These are phyloP conservation scores for Cyclocybe cylindracea DNA, from an alignment of 768 basidiomycete species.

Conservation along the genomic window DNA sequence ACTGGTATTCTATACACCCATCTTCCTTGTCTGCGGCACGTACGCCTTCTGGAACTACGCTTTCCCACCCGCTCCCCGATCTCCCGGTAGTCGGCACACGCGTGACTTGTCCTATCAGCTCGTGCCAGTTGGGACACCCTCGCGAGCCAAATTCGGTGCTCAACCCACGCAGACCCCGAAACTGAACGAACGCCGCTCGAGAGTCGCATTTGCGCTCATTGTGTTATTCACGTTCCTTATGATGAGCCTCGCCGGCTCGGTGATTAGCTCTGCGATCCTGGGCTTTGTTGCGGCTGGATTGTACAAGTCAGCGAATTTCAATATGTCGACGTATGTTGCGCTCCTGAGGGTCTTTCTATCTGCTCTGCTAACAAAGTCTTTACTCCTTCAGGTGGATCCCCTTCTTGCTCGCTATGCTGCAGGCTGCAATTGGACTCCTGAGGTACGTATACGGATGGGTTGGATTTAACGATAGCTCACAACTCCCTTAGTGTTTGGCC, in stretches of 20 bases:
- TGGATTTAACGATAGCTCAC: slow-evolving; percentile 1
- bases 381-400: slow-evolving; percentile 42
- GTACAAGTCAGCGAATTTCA: slow-evolving; percentile 43
- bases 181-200: slow-evolving; percentile 42
- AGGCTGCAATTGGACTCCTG: slow-evolving; percentile 41
- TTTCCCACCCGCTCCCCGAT: slow-evolving; percentile 38
- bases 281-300: slow-evolving; percentile 47
- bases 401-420: slow-evolving; percentile 43
- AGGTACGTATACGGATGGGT: slow-evolving; percentile 26
- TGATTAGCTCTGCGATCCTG: slow-evolving; percentile 46
- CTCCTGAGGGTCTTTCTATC: neutral
- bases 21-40: slow-evolving; percentile 47
- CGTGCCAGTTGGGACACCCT: slow-evolving; percentile 5
- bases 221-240: slow-evolving; percentile 43
- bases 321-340: slow-evolving; percentile 50
- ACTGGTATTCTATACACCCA: slow-evolving; percentile 48
- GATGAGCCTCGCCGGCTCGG: slow-evolving; percentile 45
- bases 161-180: slow-evolving; percentile 18
- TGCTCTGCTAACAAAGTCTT: neutral
- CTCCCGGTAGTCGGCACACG: neutral
- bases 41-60: slow-evolving; percentile 56
- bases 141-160: neutral
- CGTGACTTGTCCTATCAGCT: slow-evolving; percentile 11
- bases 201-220: slow-evolving; percentile 47
- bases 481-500: slow-evolving; percentile 38